Base-by-base conservation (phyloP, 2,329 filamentous ascomycete genomes). In the Dryadomyces quercivorus region DNA sequence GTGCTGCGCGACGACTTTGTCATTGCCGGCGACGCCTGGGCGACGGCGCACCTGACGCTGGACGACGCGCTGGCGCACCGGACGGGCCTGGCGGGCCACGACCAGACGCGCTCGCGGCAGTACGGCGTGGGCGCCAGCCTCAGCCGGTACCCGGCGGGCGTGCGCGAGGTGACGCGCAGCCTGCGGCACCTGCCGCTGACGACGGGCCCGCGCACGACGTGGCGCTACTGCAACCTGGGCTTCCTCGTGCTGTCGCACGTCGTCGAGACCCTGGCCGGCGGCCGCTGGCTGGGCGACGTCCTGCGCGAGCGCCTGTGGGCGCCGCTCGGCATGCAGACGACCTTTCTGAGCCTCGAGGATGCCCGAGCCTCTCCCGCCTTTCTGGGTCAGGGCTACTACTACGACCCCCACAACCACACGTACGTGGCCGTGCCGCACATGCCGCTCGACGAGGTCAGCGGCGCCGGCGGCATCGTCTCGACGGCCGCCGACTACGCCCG, bases 31-130 rank as follows among this genome's bases (percentile, higher is more conserved):
- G 68, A 71, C 56, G 59, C 63, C 1, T 70, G 67, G 57, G 66
- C 69, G 5, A 75, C 72, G 8, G 59, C 64, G n/a, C 69, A 74
- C 56, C 63, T 76, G 31, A 80, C 74, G 0, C 61, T 80, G 7
- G 75, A 80, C 57, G 77, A 81, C 60, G 70, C 74, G 6, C 66
- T 80, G 3, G 70, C 70, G 46, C 77, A 80, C 64, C 67, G 76
- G 21, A 73, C 70, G 1, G 76, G 77, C 2, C 65, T 78, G 55
- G 69, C 76, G 13, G 59, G 65, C 50, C 74, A 71, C 64, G 71
- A 73, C 60, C 62, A 63, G 54, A 60, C 65, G 48, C 64, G 65
- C 3, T 58, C 59, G 13, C 53, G 59, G 42, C 58, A 58, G 2
- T 63, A 64, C 45, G 61, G 72, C 44, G 40, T 56, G 2, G 40